Conservation (phyloP, 2,329 filamentous ascomycete species). For the Paracoccidioides brasiliensis region DNA sequence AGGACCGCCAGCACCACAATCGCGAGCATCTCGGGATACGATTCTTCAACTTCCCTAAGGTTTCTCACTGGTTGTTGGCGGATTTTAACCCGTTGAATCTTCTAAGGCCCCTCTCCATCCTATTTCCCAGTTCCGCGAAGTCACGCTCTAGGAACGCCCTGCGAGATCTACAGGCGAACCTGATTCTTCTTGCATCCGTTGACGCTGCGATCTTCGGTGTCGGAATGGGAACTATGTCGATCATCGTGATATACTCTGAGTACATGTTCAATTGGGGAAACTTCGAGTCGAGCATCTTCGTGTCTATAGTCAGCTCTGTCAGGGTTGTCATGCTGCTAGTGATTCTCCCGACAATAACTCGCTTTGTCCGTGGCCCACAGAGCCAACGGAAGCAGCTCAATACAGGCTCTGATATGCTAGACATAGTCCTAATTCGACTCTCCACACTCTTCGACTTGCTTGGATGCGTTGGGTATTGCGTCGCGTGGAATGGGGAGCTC, state of each 20-base stretch:
- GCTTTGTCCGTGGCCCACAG: constrained; percentile 48
- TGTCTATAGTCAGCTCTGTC: constrained; percentile 63
- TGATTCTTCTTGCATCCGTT: constrained; percentile 65
- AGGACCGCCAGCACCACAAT: constrained; percentile 55
- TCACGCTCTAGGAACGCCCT: constrained; percentile 36
- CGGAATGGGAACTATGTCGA: constrained; percentile 65
- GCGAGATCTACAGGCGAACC: constrained; percentile 56
- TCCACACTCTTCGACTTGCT: constrained; percentile 64
- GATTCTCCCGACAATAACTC: constrained; percentile 63
- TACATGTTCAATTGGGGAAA: constrained; percentile 72
- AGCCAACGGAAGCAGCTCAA: constrained; percentile 33
- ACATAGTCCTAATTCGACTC: constrained; percentile 61
- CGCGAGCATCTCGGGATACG: constrained; percentile 50
- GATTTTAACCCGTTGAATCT: constrained; percentile 48
- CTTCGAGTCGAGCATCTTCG: constrained; percentile 64
- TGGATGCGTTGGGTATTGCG: constrained; percentile 62
- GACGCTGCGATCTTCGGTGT: constrained; percentile 74
- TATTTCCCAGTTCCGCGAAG: constrained; percentile 48
- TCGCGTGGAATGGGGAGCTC: constrained; percentile 46
- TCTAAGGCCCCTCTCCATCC: constrained; percentile 61
- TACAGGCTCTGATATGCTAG: constrained; percentile 61
- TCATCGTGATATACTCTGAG: constrained; percentile 72
- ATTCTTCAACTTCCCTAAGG: constrained; percentile 20
- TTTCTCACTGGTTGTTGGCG: constrained; percentile 21
- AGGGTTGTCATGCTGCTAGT: constrained; percentile 65